A percentile compares a stretch with the other conserved stretches of the same genome.
Evolutionary conservation across 345 rosid genomes (phyloP).

Genomic region (Trapa bicornis): DNA sequence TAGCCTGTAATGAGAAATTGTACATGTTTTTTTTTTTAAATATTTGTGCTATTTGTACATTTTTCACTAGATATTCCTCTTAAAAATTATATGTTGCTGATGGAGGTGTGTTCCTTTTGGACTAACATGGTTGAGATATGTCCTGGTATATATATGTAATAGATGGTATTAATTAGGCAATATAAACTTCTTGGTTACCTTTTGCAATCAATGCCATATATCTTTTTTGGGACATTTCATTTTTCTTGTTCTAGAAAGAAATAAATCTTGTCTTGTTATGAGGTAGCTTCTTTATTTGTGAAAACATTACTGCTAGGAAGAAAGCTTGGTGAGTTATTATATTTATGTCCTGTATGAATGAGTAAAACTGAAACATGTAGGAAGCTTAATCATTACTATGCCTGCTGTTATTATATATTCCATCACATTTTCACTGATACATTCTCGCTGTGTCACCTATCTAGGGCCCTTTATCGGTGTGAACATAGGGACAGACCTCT

Average conservation of each 20-base stretch:
- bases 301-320: not conserved
- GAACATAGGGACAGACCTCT: conserved; percentile 77
- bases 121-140: not conserved
- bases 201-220: conserved; percentile 2
- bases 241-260: not conserved
- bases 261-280: not conserved
- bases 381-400: not conserved
- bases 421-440: not conserved
- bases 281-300: not conserved
- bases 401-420: not conserved
- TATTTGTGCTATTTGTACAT: not conserved
- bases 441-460: not conserved
- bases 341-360: not conserved
- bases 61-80: not conserved
- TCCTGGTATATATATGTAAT: not conserved
- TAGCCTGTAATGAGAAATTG: not conserved
- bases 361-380: not conserved
- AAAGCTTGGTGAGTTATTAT: not conserved
- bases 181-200: not conserved
- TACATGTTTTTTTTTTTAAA: not conserved
- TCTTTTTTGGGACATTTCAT: not conserved
- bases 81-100: not conserved
- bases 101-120: not conserved
- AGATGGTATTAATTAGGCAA: not conserved
- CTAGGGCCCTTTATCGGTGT: conserved; percentile 75